Evolutionary conservation across 1,139 yeast species (phyloP).

Genomic region (Diutina scorzettiae): DNA sequence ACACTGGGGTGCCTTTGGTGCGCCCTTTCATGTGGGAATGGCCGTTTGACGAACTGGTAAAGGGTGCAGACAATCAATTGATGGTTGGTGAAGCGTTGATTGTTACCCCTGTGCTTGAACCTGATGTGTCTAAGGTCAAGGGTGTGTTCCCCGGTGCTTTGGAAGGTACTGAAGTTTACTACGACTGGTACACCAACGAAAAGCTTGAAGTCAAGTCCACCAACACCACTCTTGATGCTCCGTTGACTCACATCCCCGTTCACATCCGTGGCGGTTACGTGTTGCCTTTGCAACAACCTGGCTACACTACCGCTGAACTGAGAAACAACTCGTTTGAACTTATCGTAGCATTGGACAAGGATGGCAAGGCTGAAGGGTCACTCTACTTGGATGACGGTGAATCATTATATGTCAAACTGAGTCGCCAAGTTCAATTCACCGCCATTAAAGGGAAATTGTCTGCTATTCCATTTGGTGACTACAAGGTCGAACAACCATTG

Average conservation of each 20-base stretch:
- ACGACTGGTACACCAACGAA: conserved; percentile 21
- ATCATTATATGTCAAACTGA: conserved; percentile 7
- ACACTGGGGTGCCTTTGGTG: conserved; percentile 14
- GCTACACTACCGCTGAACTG: conserved; percentile 17
- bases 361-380: conserved; percentile 13
- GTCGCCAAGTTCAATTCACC: conserved; percentile 12
- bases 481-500: conserved; percentile 14
- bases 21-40: conserved; percentile 15
- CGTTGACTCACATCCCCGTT: conserved; percentile 16
- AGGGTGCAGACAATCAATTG: conserved; percentile 14
- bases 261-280: conserved; percentile 15
- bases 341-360: conserved; percentile 16
- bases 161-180: conserved; percentile 14
- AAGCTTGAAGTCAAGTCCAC: conserved; percentile 11
- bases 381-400: conserved; percentile 20
- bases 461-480: conserved; percentile 13
- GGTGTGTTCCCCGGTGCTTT: conserved; percentile 16
- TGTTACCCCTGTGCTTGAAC: conserved; percentile 16
- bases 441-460: conserved; percentile 11
- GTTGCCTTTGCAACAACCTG: conserved; percentile 19
- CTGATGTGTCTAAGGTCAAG: conserved; percentile 14
- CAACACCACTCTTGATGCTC: conserved; percentile 15
- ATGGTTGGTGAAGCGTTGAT: conserved; percentile 17
- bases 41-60: conserved; percentile 12
- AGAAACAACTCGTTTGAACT: conserved; percentile 19